Evolutionary conservation across 345 rosid species (phyloP), one percentile per base, ranked within the genome.

Genomic region (Gossypioides kirkii): DNA sequence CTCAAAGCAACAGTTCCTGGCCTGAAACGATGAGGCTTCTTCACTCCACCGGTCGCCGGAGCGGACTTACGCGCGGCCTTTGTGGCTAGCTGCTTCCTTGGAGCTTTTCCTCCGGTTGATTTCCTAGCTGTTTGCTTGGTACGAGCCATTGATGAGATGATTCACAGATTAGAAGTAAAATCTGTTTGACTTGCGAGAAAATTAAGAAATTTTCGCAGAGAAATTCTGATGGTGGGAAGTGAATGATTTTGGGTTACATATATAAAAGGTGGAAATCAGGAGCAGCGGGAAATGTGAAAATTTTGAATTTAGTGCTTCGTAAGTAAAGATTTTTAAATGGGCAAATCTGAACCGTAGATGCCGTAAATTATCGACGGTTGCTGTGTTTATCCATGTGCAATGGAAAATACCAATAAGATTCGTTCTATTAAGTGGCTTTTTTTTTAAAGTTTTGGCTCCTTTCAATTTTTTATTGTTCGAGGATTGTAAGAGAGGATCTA

Each of bases 61-160:
- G 75, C 75, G 11, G 75, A 72, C 17, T 72, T 72, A 10, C 75
- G 75, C 43, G 75, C 75, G 17, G 75, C 75, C 26, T 72, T 72
- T 17, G 75, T 72, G 14, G 75, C 75, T 6, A 72, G 75, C 68
- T 72, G 75, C 45, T 72, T 72, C 11, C 75, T 49, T 6, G 75
- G 75, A 10, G 75, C 75, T 25, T 72, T 72, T 53, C 75, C 75
- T 8, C 75, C 75, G 58, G 62, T 59, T 25, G 62, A 59, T 26
- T 59, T 72, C 42, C 75, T 72, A 10, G 75, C 75, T 0, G 75
- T 72, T 36, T 72, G 75, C 68, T 72, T 72, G 5, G 75, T 72
- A 18, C 75, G 75, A 10, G 75, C 75, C 75, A 72, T 70, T 10
- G 16, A 1, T 25, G 3, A 13, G 12, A 42, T 10, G 3, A n/a